Evolutionary conservation across 805 yeast genomes (phyloP).

Genomic region (Hanseniaspora nectarophila): DNA sequence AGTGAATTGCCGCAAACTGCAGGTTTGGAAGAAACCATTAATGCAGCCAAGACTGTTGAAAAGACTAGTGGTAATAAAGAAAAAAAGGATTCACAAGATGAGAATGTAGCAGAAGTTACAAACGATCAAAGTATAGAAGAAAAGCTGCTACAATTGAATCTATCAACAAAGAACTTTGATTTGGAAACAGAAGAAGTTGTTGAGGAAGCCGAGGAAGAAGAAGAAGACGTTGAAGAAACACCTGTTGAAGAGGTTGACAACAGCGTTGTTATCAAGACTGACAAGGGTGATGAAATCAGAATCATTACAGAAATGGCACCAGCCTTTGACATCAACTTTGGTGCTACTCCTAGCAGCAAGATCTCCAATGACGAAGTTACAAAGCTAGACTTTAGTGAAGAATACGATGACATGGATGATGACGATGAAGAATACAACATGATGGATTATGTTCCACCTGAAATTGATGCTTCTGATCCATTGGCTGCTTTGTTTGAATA

Average conservation of each 20-base stretch:
- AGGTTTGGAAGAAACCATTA: conserved; percentile 48
- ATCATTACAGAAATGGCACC: conserved; percentile 23
- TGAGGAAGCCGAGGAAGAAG: neutral
- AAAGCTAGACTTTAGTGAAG: conserved; percentile 16
- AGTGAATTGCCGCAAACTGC: conserved; percentile 58
- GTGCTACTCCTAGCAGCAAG: conserved; percentile 9
- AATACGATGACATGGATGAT: conserved; percentile 18
- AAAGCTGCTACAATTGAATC: conserved; percentile 16
- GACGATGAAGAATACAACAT: conserved; percentile 22
- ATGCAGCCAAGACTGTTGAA: conserved; percentile 49
- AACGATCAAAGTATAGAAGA: conserved; percentile 13
- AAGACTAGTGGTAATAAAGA: conserved; percentile 19
- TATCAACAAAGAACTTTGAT: conserved; percentile 19
- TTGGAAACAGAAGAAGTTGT: conserved; percentile 18
- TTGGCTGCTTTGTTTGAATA: conserved; percentile 32
- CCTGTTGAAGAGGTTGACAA: neutral
- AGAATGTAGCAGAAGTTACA: conserved; percentile 16
- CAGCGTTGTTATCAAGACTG: neutral
- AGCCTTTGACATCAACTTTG: conserved; percentile 22
- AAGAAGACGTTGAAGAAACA: conserved; percentile 10
- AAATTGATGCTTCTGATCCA: conserved; percentile 31
- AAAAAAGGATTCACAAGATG: conserved; percentile 12
- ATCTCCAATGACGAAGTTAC: conserved; percentile 18
- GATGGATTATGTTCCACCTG: conserved; percentile 23
- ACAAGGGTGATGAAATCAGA: conserved; percentile 15